These are phyloP conservation scores for Aschersonia sp. DNA, from an alignment of 2,329 filamentous ascomycete genomes.

Conservation along the genomic window DNA sequence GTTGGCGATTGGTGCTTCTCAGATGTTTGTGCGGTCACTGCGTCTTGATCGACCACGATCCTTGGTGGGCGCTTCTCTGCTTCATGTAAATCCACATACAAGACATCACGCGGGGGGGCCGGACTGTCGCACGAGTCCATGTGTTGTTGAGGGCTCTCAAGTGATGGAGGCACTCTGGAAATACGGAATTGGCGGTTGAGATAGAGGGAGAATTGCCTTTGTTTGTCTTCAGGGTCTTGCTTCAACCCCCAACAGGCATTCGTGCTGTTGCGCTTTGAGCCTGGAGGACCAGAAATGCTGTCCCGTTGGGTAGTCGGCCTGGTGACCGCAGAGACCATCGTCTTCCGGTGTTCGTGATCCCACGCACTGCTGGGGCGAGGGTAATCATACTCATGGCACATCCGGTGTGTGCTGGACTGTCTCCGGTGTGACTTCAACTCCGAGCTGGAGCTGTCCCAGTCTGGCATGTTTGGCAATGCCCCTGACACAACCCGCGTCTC, in stretches of 20 bases:
- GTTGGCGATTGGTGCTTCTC: no score
- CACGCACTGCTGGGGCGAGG: not conserved
- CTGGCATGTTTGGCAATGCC: not conserved
- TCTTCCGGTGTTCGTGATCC: no score
- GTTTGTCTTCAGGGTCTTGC: not conserved
- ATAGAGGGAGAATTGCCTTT: slow-evolving; percentile 3
- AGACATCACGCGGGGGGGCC: no score
- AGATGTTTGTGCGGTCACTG: no score
- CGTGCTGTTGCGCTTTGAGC: slow-evolving; percentile 26
- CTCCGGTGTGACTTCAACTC: not conserved
- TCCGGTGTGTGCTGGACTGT: not conserved
- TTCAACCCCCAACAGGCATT: slow-evolving; percentile 22
- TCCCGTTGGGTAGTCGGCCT: no score
- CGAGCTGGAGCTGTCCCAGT: not conserved
- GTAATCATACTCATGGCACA: not conserved
- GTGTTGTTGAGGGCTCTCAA: not conserved
- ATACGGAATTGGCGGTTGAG: slow-evolving; percentile 1
- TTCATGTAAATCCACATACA: no score
- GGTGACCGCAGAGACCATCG: no score
- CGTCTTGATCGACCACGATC: no score
- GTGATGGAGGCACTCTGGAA: not conserved
- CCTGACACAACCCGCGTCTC: not conserved
- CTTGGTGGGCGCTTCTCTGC: no score
- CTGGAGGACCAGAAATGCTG: no score
- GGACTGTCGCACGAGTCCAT: not conserved